Evolutionary conservation across 208 protist species (phyloP), one percentile per base, ranked within the genome.

Genomic region (Leptomonas pyrrhocoris): DNA sequence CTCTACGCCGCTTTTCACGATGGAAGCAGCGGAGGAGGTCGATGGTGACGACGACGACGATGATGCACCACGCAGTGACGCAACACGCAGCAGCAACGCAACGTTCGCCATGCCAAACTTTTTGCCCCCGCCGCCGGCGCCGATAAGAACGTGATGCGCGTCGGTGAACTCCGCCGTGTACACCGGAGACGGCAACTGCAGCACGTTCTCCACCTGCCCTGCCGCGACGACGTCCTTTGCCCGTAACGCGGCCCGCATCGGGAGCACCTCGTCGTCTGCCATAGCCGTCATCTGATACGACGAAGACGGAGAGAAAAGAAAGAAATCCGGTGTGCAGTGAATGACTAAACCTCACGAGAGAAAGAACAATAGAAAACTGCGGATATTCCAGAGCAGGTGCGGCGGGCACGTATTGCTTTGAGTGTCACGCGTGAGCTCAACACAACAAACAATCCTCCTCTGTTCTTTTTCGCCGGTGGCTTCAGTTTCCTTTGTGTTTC

Each of bases 61-160:
- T 18, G 21, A 9, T 38, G 58, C 34, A 13, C 36, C 56, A 21
- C 46, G 28, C 16, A 79, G 59, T 1, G 71, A 76, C 36, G 73
- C 54, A 13, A 94, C 71, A 7, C 49, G 31, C 43, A 96, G 66
- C 60, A 96, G 63, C 21, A 84, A 62, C 2, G 94, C 71, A 13
- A 93, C 58, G 55, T 96, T 96, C 2, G 77, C 81, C 92, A 96
- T 96, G 46, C 92, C 92, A 66, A 94, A 96, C 15, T 86, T 84
- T 19, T 73, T 72, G 2, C 92, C 89, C 7, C 91, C 91, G 0
- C 89, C 92, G 19, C 92, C 92, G 4, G 89, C 92, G 2, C 81
- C 88, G 57, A 96, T 67, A 18, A 96, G 68, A 9, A 90, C 84
- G 60, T 94, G 81, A 31, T 79, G 74, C 0, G 82, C 78, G 54